Percentiles rank a stretch among this genome's conserved stretches.
These are phyloP conservation scores for Onygenales sp. DNA, from an alignment of 2,329 filamentous ascomycete genomes.

Conservation along the genomic window DNA sequence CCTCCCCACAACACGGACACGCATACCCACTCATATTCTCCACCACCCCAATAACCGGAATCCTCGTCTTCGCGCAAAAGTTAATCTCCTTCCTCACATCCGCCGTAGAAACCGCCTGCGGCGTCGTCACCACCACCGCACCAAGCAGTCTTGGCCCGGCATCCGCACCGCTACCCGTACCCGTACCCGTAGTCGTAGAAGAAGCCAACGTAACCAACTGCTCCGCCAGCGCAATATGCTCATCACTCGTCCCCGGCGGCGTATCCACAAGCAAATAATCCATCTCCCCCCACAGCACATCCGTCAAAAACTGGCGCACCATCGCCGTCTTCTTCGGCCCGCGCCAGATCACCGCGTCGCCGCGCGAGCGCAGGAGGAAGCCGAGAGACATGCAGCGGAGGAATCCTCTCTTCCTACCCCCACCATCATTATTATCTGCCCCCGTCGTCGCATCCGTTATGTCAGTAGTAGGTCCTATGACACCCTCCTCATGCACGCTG, in stretches of 20 bases:
- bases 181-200: constrained; percentile 16
- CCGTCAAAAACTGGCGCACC: constrained; percentile 90
- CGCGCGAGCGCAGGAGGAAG: constrained; percentile 72
- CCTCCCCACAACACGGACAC: constrained; percentile 60
- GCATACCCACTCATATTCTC: constrained; percentile 73
- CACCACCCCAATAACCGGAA: constrained; percentile 75
- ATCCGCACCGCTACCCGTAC: too few relatives aligned
- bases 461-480: too few relatives aligned
- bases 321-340: constrained; percentile 98
- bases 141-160: constrained; percentile 59
- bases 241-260: constrained; percentile 89
- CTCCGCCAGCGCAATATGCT: constrained; percentile 91
- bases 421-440: too few relatives aligned
- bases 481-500: constrained; percentile 50
- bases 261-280: constrained; percentile 94
- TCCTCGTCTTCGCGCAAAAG: constrained; percentile 76
- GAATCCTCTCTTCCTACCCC: constrained; percentile 20
- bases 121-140: constrained; percentile 90
- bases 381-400: constrained; percentile 78
- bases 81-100: constrained; percentile 94
- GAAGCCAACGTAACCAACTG: constrained; percentile 52
- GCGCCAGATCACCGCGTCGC: constrained; percentile 92
- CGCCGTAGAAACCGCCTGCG: constrained; percentile 84
- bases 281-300: constrained; percentile 77
- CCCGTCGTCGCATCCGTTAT: too few relatives aligned